Evolutionary conservation across 495 filamentous ascomycete genomes (phyloP).

Genomic region (Trichoderma parareesei): DNA sequence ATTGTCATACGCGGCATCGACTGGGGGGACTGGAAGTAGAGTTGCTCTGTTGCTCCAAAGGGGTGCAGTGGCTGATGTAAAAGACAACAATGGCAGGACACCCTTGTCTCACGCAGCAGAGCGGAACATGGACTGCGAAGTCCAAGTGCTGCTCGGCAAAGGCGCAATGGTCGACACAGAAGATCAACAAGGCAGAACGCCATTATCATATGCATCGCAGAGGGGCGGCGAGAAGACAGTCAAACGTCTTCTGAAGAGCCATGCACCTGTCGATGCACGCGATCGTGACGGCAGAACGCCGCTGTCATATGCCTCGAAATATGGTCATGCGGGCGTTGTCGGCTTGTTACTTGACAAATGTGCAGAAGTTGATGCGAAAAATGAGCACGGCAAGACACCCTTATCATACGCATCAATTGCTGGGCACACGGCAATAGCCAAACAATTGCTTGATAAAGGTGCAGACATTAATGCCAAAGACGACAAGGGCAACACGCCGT

Average conservation of each 20-base stretch:
- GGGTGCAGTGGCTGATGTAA: neutral
- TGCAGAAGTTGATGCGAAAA: neutral
- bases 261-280: too few relatives aligned
- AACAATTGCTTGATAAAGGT: neutral
- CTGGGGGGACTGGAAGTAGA: neutral
- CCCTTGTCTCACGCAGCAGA: neutral
- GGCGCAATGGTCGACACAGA: neutral
- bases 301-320: too few relatives aligned
- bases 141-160: neutral
- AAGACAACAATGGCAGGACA: neutral
- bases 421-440: neutral
- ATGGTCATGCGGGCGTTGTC: too few relatives aligned
- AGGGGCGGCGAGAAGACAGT: too few relatives aligned
- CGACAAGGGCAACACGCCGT: neutral
- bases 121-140: neutral
- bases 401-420: neutral
- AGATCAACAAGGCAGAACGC: neutral
- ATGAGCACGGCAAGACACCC: neutral
- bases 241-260: too few relatives aligned
- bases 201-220: neutral
- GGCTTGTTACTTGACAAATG: too few relatives aligned
- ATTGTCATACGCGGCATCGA: neutral
- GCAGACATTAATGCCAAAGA: neutral
- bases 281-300: too few relatives aligned
- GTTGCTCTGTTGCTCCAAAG: neutral